Evolutionary conservation across 768 basidiomycete genomes (phyloP).

Genomic region (Tylopilus intermedius): DNA sequence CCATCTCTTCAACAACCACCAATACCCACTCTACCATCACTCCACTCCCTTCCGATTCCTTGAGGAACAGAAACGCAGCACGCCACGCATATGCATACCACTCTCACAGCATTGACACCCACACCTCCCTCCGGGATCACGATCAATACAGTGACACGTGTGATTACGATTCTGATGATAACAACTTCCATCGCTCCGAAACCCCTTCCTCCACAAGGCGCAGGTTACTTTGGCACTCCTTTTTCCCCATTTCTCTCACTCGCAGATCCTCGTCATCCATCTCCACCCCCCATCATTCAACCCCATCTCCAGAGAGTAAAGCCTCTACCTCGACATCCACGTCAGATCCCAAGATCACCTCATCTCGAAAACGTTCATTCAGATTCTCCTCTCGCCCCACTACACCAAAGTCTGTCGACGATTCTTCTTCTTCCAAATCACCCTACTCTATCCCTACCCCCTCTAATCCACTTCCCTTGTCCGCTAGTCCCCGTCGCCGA

Average conservation of each 20-base stretch:
- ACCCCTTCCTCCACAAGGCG: constrained; percentile 25
- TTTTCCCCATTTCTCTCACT: constrained; percentile 28
- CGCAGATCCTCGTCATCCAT: constrained; percentile 23
- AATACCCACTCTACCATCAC: constrained; percentile 58
- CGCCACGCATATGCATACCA: constrained; percentile 19
- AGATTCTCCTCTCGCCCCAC: constrained; percentile 27
- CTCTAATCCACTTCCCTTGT: constrained; percentile 28
- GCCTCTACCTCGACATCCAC: constrained; percentile 21
- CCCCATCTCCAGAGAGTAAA: constrained; percentile 19
- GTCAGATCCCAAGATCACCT: constrained; percentile 13
- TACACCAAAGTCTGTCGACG: constrained; percentile 27
- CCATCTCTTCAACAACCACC: constrained; percentile 61
- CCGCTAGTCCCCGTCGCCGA: constrained; percentile 31
- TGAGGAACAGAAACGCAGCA: constrained; percentile 14
- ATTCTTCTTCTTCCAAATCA: constrained; percentile 12
- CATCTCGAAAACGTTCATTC: constrained; percentile 30
- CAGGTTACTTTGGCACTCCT: constrained; percentile 20
- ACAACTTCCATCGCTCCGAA: constrained; percentile 22
- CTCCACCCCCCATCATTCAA: constrained; percentile 17
- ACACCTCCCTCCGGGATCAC: constrained; percentile 9
- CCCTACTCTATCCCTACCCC: constrained; percentile 25
- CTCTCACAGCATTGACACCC: constrained; percentile 13
- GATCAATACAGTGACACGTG: constrained; percentile 7
- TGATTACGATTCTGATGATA: constrained; percentile 20
- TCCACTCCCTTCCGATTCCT: constrained; percentile 47